Evolutionary conservation across 2,329 filamentous ascomycete species (phyloP).

Genomic region (Aschersonia sp.): DNA sequence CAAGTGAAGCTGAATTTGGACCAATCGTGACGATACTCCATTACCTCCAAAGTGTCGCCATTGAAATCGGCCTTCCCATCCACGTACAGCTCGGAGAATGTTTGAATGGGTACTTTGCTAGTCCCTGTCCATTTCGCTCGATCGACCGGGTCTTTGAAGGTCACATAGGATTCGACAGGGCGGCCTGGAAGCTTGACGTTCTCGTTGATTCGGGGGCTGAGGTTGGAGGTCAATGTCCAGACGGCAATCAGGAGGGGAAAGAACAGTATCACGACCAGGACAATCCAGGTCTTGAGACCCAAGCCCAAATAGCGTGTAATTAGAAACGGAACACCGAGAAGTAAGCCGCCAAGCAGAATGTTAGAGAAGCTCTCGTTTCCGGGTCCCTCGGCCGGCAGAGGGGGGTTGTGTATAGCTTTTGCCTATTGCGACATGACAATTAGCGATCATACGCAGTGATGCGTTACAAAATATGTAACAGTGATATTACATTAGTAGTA

Average conservation of each 20-base stretch:
- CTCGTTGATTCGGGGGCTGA: constrained; percentile 78
- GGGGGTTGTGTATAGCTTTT: constrained; percentile 79
- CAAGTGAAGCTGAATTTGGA: constrained; percentile 79
- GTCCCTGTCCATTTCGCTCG: constrained; percentile 52
- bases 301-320: constrained; percentile 73
- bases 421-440: constrained; percentile 37
- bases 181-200: constrained; percentile 73
- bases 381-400: constrained; percentile 72
- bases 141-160: constrained; percentile 47
- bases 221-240: constrained; percentile 65
- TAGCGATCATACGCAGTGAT: neutral
- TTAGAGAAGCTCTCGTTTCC: constrained; percentile 79
- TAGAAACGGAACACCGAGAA: constrained; percentile 51
- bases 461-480: neutral
- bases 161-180: constrained; percentile 76
- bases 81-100: constrained; percentile 83
- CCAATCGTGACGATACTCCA: constrained; percentile 92
- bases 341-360: constrained; percentile 27
- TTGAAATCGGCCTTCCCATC: constrained; percentile 85
- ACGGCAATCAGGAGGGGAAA: constrained; percentile 65
- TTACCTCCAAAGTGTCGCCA: constrained; percentile 67
- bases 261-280: constrained; percentile 41
- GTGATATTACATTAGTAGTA: constrained; percentile 1
- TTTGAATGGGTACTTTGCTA: constrained; percentile 46
- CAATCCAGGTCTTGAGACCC: constrained; percentile 71